Evolutionary conservation across 2,329 filamentous ascomycete genomes (phyloP).

Genomic region (Fusarium buharicum): DNA sequence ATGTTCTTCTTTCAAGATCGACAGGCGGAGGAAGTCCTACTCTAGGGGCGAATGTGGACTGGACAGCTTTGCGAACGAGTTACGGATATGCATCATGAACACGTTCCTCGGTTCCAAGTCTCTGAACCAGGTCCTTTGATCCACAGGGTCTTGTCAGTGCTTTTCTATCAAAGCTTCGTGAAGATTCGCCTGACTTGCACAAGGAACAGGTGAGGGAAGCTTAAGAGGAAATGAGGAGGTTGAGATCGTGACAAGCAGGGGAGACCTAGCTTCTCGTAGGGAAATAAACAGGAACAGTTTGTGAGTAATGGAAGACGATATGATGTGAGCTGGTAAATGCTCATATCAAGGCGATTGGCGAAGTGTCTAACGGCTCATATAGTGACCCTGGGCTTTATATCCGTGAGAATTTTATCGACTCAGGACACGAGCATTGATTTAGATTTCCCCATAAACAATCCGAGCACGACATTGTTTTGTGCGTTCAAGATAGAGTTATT

Average conservation of each 20-base stretch:
- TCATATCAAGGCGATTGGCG: too few species aligned
- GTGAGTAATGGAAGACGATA: slow-evolving; percentile 4
- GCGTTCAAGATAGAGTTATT: slow-evolving; percentile 16
- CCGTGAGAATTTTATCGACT: too few species aligned
- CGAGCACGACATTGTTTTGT: too few species aligned
- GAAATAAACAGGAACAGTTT: slow-evolving; percentile 7
- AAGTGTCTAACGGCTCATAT: too few species aligned
- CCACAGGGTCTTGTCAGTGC: slow-evolving; percentile 40
- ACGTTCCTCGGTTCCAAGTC: slow-evolving; percentile 6
- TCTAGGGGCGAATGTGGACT: slow-evolving; percentile 3
- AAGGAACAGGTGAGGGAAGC: slow-evolving; percentile 10
- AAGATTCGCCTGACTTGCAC: slow-evolving; percentile 2
- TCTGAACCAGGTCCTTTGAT: slow-evolving; percentile 6
- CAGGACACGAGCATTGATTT: too few species aligned
- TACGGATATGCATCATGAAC: slow-evolving; percentile 2
- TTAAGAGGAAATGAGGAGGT: slow-evolving; percentile 15
- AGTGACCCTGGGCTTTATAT: too few species aligned
- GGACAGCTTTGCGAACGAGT: slow-evolving; percentile 31
- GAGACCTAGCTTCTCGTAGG: slow-evolving; percentile 35
- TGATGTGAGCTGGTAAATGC: too few species aligned
- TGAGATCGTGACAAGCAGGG: slow-evolving; percentile 39
- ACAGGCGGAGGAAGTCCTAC: slow-evolving; percentile 28
- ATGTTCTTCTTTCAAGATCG: slow-evolving; percentile 32
- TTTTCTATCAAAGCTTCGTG: slow-evolving; percentile 6
- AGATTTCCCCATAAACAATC: too few species aligned